Percentiles rank a stretch among this genome's conserved stretches.
Conservation (phyloP, 805 yeast species). For the Candida nemodendra region DNA sequence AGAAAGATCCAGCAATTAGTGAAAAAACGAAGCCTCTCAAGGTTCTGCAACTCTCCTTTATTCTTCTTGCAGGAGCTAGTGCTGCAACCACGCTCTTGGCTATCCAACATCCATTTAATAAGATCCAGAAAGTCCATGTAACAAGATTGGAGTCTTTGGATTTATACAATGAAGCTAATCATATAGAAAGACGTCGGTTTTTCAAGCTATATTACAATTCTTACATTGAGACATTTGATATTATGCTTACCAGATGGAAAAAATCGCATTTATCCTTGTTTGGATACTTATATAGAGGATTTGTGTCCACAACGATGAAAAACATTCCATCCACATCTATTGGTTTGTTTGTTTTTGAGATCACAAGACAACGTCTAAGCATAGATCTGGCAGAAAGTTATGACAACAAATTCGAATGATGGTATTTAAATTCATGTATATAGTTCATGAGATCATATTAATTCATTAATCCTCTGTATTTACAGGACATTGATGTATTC, state of each 20-base stretch:
- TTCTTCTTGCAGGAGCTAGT: slow-evolving; percentile 80
- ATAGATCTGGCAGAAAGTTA: slow-evolving; percentile 25
- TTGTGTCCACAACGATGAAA: slow-evolving; percentile 64
- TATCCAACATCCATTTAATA: slow-evolving; percentile 80
- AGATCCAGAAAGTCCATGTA: slow-evolving; percentile 76
- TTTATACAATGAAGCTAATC: slow-evolving; percentile 44
- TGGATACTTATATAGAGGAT: slow-evolving; percentile 77
- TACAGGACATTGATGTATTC: too few species aligned
- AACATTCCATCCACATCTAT: slow-evolving; percentile 87
- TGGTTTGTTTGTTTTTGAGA: slow-evolving; percentile 82
- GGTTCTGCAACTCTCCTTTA: slow-evolving; percentile 63
- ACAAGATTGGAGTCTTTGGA: slow-evolving; percentile 80
- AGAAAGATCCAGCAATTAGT: slow-evolving; percentile 15
- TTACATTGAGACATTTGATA: slow-evolving; percentile 71
- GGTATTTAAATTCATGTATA: too few species aligned
- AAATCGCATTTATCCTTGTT: slow-evolving; percentile 58
- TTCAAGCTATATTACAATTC: slow-evolving; percentile 66
- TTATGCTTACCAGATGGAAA: slow-evolving; percentile 50
- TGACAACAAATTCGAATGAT: slow-evolving; percentile 3
- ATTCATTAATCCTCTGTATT: too few species aligned
- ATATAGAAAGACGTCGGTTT: slow-evolving; percentile 25
- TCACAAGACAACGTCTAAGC: slow-evolving; percentile 52
- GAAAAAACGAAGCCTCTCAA: slow-evolving; percentile 32
- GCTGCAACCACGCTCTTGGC: slow-evolving; percentile 78
- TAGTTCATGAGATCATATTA: too few species aligned